phyloP scores from a whole-genome alignment of 1,139 yeast species.

The Starmera stellimalicola region DNA sequence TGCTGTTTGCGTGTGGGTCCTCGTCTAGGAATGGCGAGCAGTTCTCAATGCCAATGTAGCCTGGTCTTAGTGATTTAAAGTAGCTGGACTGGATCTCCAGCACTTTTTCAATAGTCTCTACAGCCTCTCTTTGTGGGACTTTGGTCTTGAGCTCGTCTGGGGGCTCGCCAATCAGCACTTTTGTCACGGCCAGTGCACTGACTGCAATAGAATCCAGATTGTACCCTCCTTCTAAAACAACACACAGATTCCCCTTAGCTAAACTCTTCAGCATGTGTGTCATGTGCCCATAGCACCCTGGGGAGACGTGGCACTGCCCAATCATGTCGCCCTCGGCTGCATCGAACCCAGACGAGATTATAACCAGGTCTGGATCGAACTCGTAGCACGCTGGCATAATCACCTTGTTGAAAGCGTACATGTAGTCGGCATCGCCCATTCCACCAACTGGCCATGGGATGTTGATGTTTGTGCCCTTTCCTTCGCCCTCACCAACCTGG shows the following conservation, averaged over 20 bases:
- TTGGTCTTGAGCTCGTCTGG: slow-evolving; percentile 62
- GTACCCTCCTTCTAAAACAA: slow-evolving; percentile 93
- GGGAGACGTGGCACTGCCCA: slow-evolving; percentile 96
- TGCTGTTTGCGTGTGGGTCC: not conserved
- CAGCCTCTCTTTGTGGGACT: slow-evolving; percentile 67
- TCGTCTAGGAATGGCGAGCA: slow-evolving; percentile 9
- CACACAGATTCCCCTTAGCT: slow-evolving; percentile 83
- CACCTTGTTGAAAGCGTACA: slow-evolving; percentile 84
- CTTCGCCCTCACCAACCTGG: slow-evolving; percentile 76
- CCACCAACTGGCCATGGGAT: slow-evolving; percentile 95
- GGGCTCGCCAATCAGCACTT: slow-evolving; percentile 88
- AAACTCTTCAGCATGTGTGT: slow-evolving; percentile 82
- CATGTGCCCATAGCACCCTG: slow-evolving; percentile 95
- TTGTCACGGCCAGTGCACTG: slow-evolving; percentile 88
- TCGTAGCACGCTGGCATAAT: slow-evolving; percentile 85
- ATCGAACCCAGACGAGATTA: slow-evolving; percentile 93
- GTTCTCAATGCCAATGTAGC: slow-evolving; percentile 28
- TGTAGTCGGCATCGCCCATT: slow-evolving; percentile 91
- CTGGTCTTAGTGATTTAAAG: slow-evolving; percentile 84
- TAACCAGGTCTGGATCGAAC: slow-evolving; percentile 86
- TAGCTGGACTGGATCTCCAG: slow-evolving; percentile 71
- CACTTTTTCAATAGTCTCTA: slow-evolving; percentile 84
- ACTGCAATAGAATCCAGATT: slow-evolving; percentile 84
- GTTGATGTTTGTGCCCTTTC: slow-evolving; percentile 80
- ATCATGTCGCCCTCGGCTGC: slow-evolving; percentile 98